Evolutionary conservation across 768 basidiomycete genomes (phyloP).

Genomic region (Russula olivacea): DNA sequence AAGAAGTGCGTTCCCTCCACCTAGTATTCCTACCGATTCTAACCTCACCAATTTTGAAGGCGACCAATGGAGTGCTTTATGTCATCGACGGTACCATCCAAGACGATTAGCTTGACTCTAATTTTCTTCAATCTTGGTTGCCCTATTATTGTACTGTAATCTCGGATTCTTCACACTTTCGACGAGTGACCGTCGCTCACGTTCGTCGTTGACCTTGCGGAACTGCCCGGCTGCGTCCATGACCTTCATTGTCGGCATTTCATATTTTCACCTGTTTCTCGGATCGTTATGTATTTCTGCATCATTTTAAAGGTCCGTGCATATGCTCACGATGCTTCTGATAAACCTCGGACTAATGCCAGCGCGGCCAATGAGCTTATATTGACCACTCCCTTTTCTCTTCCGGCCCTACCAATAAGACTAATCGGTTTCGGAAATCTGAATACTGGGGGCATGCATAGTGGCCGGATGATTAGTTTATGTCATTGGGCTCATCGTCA

Average conservation of each 20-base stretch:
- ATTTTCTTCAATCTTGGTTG: not conserved
- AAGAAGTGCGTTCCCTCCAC: slow-evolving; percentile 44
- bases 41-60: slow-evolving; percentile 33
- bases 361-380: not conserved
- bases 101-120: slow-evolving; percentile 25
- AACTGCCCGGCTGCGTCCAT: not conserved
- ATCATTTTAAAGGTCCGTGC: not conserved
- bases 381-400: not conserved
- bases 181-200: not conserved
- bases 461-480: not conserved
- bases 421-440: not conserved
- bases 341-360: not conserved
- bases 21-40: not conserved
- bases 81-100: slow-evolving; percentile 50
- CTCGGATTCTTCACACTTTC: not conserved
- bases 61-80: slow-evolving; percentile 51
- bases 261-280: not conserved
- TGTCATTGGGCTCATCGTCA: no score
- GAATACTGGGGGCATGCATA: not conserved
- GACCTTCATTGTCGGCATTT: not conserved
- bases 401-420: not conserved
- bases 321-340: not conserved
- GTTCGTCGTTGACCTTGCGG: not conserved
- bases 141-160: not conserved
- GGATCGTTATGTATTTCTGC: not conserved